Percentiles rank a stretch among this genome's conserved stretches.
Conservation (phyloP, 31 red algal species). For the Odonthalia washingtoniensis region DNA sequence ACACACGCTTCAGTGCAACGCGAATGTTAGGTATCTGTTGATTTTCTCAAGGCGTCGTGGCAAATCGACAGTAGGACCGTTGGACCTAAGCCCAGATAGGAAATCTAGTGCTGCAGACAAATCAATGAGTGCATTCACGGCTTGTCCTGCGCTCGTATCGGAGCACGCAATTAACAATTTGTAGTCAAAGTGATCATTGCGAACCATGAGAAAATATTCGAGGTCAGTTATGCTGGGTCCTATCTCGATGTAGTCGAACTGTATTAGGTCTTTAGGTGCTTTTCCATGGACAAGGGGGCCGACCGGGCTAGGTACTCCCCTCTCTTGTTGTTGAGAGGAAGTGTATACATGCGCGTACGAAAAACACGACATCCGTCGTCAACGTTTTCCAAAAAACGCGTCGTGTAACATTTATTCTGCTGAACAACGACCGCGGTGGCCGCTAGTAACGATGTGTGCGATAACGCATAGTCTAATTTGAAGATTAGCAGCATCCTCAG, state of each 20-base stretch:
- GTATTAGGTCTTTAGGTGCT: background rate
- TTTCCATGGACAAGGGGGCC: background rate
- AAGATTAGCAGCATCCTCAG: background rate
- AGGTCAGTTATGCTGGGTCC: no score
- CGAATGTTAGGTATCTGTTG: no score
- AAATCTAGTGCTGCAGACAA: no score
- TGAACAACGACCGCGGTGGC: background rate
- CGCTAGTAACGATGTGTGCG: background rate
- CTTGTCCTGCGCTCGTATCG: no score
- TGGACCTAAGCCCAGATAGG: no score
- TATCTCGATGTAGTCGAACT: slow-evolving; percentile 4
- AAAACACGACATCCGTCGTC: background rate
- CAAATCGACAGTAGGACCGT: no score
- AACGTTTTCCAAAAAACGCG: background rate
- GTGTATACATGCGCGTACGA: background rate
- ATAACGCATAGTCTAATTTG: background rate
- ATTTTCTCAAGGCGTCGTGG: no score
- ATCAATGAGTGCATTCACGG: no score
- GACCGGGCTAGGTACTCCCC: background rate
- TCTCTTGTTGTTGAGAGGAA: background rate
- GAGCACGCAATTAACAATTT: no score
- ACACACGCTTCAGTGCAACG: no score
- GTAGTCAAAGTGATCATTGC: no score
- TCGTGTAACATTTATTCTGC: background rate
- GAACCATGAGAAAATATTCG: no score